These are phyloP conservation scores for Lippia alba DNA, from an alignment of 305 asterid genomes.

Conservation along the genomic window DNA sequence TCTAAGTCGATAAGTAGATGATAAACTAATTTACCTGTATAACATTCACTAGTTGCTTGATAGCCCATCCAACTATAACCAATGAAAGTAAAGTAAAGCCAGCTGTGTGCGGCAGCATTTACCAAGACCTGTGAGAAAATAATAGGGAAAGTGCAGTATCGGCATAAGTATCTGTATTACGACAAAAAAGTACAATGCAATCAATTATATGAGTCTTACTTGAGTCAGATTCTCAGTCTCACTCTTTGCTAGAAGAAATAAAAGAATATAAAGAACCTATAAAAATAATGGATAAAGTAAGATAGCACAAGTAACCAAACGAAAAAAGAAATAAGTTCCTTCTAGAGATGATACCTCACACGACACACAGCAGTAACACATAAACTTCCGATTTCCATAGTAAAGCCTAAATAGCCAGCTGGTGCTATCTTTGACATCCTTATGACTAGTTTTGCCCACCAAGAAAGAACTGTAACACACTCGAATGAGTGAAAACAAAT, in stretches of 20 bases:
- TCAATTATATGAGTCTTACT: conserved; percentile 50
- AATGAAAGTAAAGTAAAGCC: conserved; percentile 62
- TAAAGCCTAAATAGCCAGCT: conserved; percentile 85
- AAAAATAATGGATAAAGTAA: conserved; percentile 31
- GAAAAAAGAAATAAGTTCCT: conserved; percentile 6
- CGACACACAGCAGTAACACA: conserved; percentile 93
- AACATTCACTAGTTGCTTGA: conserved; percentile 80
- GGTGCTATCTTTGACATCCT: conserved; percentile 93
- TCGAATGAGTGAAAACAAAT: conserved; percentile 19
- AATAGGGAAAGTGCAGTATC: conserved; percentile 11
- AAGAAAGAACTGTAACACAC: conserved; percentile 71
- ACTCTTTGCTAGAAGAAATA: conserved; percentile 82
- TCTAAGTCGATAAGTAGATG: background rate
- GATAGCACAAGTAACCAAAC: background rate
- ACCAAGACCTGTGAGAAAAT: conserved; percentile 60
- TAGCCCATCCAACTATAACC: conserved; percentile 72
- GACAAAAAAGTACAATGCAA: conserved; percentile 15
- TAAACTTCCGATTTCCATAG: conserved; percentile 79
- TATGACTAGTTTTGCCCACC: conserved; percentile 89
- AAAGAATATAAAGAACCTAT: conserved; percentile 83
- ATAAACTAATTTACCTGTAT: conserved; percentile 65
- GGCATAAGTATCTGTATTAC: background rate
- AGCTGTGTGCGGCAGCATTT: conserved; percentile 53
- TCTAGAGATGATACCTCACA: conserved; percentile 72
- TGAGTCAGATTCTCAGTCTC: conserved; percentile 56